Base-by-base conservation (phyloP, 225 moss, liverwort and hornwort genomes). In the Bryoerythrophyllum caledonicum region DNA sequence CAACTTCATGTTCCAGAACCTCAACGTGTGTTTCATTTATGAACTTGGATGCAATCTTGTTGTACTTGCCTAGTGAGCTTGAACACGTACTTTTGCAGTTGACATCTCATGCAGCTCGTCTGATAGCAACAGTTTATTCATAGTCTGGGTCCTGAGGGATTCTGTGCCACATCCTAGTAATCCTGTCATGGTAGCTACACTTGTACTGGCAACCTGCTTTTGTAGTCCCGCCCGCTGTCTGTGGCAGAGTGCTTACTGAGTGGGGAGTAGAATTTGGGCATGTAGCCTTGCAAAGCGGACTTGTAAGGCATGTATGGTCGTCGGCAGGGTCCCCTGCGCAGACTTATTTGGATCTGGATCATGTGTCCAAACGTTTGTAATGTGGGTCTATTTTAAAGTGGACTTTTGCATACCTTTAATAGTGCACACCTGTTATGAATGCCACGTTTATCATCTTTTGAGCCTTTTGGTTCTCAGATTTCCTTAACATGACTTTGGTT, bases 11-110 rank as follows among this genome's bases (percentile, higher is more conserved):
- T 44, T 70, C 23, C 49, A 51, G 66, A 76, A 80, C 25, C 32
- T 51, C 37, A 71, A 67, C n/a, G 37, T 56, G 70, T 62, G 70
- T 52, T 20, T 55, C 40, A 72, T 53, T 28, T 53, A 6, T 71
- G 65, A 60, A 70, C 20, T 41, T 80, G 54, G 44, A 60, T 85
- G 73, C 48, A 35, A 6, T 53, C 15, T 49, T 19, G 20, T 61
- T 27, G 40, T 61, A 77, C 55, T 34, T 53, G 60, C 77, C 80
- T 43, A 61, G 67, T 77, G 66, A 62, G 71, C 68, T 72, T 41
- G 66, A 49, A 56, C 55, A 80, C 73, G 48, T 61, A 20, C 52
- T 71, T 68, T 83, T 75, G 56, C 75, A 25, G 70, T 74, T 20
- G 68, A 44, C 20, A 60, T 27, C 71, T 59, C 20, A 52, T 71